Evolutionary conservation across 345 rosid genomes (phyloP).

Genomic region (Raphanus raphanistrum): DNA sequence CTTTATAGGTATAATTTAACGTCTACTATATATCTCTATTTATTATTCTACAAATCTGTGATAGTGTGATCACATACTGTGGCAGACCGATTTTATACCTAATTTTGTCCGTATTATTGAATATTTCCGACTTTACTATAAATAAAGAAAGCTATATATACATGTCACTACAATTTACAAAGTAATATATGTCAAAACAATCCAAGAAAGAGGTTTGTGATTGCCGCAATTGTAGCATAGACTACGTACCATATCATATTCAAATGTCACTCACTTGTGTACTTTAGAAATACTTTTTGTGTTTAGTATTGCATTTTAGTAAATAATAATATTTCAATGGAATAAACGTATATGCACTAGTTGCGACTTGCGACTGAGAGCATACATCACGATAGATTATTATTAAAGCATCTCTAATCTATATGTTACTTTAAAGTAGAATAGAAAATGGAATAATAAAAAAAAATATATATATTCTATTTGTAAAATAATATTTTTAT

Average conservation of each 20-base stretch:
- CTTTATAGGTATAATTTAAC: background rate
- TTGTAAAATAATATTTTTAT: too few species aligned
- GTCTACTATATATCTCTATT: background rate
- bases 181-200: background rate
- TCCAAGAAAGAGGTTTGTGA: conserved; percentile 27
- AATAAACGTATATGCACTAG: background rate
- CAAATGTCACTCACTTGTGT: conserved; percentile 27
- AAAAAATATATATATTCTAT: too few species aligned
- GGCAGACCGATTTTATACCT: conserved; percentile 33
- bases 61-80: conserved; percentile 5
- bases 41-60: conserved; percentile 9
- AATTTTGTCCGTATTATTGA: conserved; percentile 29
- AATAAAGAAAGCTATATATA: conserved; percentile 14
- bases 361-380: conserved; percentile 16
- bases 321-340: background rate
- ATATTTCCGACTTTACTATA: background rate
- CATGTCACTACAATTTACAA: conserved; percentile 21
- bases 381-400: conserved; percentile 21
- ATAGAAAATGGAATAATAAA: too few species aligned
- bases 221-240: conserved; percentile 42
- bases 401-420: background rate
- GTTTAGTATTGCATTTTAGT: background rate
- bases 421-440: too few species aligned
- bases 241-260: conserved; percentile 35
- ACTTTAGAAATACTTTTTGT: background rate